Evolutionary conservation across 768 basidiomycete species (phyloP).

Genomic region (Daedaleopsis sinensis): DNA sequence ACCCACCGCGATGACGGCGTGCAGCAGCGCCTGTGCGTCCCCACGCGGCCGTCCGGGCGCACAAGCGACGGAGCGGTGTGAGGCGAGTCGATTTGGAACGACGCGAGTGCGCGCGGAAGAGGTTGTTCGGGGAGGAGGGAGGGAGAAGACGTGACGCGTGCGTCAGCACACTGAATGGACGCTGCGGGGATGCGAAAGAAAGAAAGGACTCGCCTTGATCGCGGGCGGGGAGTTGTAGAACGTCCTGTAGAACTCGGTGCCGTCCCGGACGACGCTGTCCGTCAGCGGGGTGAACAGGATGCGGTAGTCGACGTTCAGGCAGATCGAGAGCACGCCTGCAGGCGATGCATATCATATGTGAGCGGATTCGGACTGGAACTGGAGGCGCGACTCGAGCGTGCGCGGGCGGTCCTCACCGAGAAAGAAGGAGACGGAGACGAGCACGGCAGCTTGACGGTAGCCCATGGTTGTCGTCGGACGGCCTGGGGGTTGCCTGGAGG

Average conservation of each 20-base stretch:
- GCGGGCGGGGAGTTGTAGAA: conserved; percentile 94
- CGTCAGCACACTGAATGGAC: neutral
- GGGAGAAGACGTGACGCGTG: neutral
- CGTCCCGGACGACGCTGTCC: conserved; percentile 69
- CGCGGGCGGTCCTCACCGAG: conserved; percentile 58
- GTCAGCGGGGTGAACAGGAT: conserved; percentile 73
- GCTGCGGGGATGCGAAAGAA: neutral
- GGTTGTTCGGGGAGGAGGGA: neutral
- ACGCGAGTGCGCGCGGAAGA: neutral
- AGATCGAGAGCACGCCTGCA: conserved; percentile 80
- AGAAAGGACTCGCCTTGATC: conserved; percentile 66
- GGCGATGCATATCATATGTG: too few relatives aligned
- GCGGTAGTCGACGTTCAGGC: conserved; percentile 86
- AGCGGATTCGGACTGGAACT: too few relatives aligned
- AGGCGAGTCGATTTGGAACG: neutral
- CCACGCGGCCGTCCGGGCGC: neutral
- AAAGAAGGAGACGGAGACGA: conserved; percentile 88
- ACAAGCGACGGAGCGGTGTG: neutral
- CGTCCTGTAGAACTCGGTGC: conserved; percentile 87
- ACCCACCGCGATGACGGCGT: conserved; percentile 82
- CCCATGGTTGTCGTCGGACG: conserved; percentile 64
- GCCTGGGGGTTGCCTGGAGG: conserved; percentile 9
- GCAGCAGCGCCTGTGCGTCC: conserved; percentile 71
- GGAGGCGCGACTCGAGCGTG: conserved; percentile 1
- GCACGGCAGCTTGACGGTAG: conserved; percentile 87